Base-by-base conservation (phyloP, 108 stramenopile genomes). In the Cyclotella distinguenda region DNA sequence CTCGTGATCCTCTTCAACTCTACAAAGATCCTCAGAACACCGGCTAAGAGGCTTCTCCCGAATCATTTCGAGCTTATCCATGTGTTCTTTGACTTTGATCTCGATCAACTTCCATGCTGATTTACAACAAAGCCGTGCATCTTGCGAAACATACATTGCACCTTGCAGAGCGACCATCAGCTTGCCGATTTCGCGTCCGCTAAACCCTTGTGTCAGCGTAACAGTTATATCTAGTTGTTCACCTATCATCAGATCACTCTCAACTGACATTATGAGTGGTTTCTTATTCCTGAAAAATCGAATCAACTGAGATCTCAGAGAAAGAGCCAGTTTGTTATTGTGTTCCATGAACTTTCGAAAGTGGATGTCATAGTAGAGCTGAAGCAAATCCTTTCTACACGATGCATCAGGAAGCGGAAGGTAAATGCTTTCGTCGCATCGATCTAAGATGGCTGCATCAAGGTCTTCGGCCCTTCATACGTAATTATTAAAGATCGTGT, bases 371-470 rank as follows among this genome's bases (percentile, higher is more conserved):
- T 74, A 83, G 74, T 89, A 91, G 44, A 80, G 84, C 30, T 51
- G 28, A 12, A 91, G 72, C 55, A 91, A 66, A 33, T 56, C 47
- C 22, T 54, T 62, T 13, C 88, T 60, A 43, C 85, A 79, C n/a
- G 55, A 50, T 16, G 45, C 65, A 42, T 75, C 72, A 15, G 93
- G 93, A 12, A 90, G 77, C 4, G 68, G 78, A 36, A 92, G 87
- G 60, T 64, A 68, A 2, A 91, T 53, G 1, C 82, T 67, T 72
- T 89, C 88, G 46, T 94, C 93, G 73, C 88, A 82, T 25, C 93
- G 76, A 75, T 92, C 90, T 45, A 84, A 58, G 0, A 94, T 80
- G 4, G 93, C 90, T 55, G 77, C 81, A 47, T 94, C 92, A 46
- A 94, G 64, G 44, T 94, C 90, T 73, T 80, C 84, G 30, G 84